phyloP scores from a whole-genome alignment of 2,329 filamentous ascomycete species.

The Aspergillus ruber region DNA sequence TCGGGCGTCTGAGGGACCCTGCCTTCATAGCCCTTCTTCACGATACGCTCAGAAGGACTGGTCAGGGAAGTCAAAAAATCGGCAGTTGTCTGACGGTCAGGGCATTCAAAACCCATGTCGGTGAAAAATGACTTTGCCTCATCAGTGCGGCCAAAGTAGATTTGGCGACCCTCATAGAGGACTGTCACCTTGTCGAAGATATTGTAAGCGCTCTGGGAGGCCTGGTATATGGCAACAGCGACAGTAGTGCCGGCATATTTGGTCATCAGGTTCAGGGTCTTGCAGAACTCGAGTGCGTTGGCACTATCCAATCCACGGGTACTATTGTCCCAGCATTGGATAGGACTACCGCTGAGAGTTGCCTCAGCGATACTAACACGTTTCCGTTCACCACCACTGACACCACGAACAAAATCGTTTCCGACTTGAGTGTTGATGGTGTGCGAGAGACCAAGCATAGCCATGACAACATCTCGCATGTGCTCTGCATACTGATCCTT shows the following conservation, averaged over 20 bases:
- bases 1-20: slow-evolving; percentile 62
- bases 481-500: slow-evolving; percentile 40
- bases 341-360: slow-evolving; percentile 41
- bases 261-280: slow-evolving; percentile 45
- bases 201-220: slow-evolving; percentile 44
- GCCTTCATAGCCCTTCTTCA: slow-evolving; percentile 55
- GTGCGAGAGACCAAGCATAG: slow-evolving; percentile 43
- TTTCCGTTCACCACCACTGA: slow-evolving; percentile 56
- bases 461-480: slow-evolving; percentile 42
- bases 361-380: slow-evolving; percentile 56
- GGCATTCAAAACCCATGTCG: slow-evolving; percentile 63
- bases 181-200: slow-evolving; percentile 68
- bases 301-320: slow-evolving; percentile 49
- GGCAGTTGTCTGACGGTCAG: slow-evolving; percentile 61
- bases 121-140: slow-evolving; percentile 62
- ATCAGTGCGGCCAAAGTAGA: slow-evolving; percentile 63
- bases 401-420: slow-evolving; percentile 56
- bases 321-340: slow-evolving; percentile 46
- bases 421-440: slow-evolving; percentile 45
- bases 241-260: slow-evolving; percentile 46
- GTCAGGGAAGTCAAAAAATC: slow-evolving; percentile 68
- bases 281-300: slow-evolving; percentile 53
- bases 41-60: slow-evolving; percentile 55
- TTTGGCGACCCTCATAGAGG: slow-evolving; percentile 68
- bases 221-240: slow-evolving; percentile 53